Evolutionary conservation across 1,284 basidiomycete species (phyloP), one percentile per base, ranked within the genome.

Genomic region (Ustilago hordei): DNA sequence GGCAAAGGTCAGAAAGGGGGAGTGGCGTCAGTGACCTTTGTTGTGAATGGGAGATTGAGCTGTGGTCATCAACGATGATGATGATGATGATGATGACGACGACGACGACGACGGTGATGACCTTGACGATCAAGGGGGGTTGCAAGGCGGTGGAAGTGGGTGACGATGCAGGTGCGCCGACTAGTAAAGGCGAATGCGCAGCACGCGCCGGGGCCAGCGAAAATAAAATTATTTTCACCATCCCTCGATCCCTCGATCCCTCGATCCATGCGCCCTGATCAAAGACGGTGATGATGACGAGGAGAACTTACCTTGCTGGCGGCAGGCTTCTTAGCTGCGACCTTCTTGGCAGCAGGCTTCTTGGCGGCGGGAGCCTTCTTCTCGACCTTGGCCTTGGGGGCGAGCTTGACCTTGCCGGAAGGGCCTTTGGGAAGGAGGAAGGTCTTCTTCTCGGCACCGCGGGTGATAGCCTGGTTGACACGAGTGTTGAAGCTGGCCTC

Each of bases 371-470:
- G 85, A 71, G 82, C 80, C 76, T 77, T 69, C 82, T 89, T 88
- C 23, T 87, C 85, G 88, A 91, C 90, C 69, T 77, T 74, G 64
- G 64, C 67, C 86, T 87, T 91, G 91, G 88, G 82, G 52, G 92
- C 89, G 48, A 91, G 88, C 88, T 95, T 95, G 71, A 96, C 92
- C 81, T 92, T 91, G 60, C 94, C 94, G 50, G 87, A 87, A 71
- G 86, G 83, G 48, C 94, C 95, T 90, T 95, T 96, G 84, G 95
- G 95, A 56, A 95, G 90, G 59, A 90, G 87, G 85, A 97, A 94
- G 79, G 91, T 88, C 62, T 91, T 90, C 86, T 92, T 94, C 86
- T 93, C 92, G 55, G 90, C 90, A 75, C 95, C 94, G 43, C 90
- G 89, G 70, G 90, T 89, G 86, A 97, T 92, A 67, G 95, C 94